These are phyloP conservation scores for Myxozyma udenii DNA, from an alignment of 805 yeast genomes.

Conservation along the genomic window DNA sequence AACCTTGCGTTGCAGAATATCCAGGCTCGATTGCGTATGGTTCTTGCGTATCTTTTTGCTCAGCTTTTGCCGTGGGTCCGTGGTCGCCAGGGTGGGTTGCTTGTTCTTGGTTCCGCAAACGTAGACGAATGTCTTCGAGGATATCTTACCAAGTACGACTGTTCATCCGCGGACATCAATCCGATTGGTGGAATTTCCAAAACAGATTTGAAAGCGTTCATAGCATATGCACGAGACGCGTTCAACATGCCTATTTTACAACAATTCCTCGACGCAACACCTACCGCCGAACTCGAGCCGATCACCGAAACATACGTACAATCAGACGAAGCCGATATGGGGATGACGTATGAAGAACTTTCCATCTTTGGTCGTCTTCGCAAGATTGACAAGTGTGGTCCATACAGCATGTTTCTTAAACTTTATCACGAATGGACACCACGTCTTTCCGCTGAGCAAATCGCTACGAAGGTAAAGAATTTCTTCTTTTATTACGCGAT, in stretches of 20 bases:
- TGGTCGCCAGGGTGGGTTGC: slow-evolving; percentile 65
- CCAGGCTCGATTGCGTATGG: slow-evolving; percentile 96
- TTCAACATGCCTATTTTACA: slow-evolving; percentile 74
- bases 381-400: slow-evolving; percentile 93
- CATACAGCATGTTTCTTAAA: slow-evolving; percentile 89
- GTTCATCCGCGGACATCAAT: slow-evolving; percentile 94
- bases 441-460: slow-evolving; percentile 71
- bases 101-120: slow-evolving; percentile 93
- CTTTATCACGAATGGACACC: slow-evolving; percentile 91
- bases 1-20: slow-evolving; percentile 93
- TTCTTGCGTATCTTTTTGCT: slow-evolving; percentile 86
- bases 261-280: slow-evolving; percentile 84
- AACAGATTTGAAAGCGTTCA: slow-evolving; percentile 83
- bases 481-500: slow-evolving; percentile 93
- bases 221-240: slow-evolving; percentile 66
- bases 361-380: slow-evolving; percentile 87
- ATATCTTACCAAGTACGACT: slow-evolving; percentile 92
- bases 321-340: slow-evolving; percentile 97
- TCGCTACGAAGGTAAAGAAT: slow-evolving; percentile 87
- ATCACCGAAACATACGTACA: slow-evolving; percentile 89
- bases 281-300: slow-evolving; percentile 98
- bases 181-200: slow-evolving; percentile 99
- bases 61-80: slow-evolving; percentile 94
- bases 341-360: slow-evolving; percentile 92
- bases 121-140: slow-evolving; percentile 97